Percentiles rank a stretch among this genome's conserved stretches.
phyloP scores from a whole-genome alignment of 192 early-diverging fungal genomes.

The Kickxella alabastrina region DNA sequence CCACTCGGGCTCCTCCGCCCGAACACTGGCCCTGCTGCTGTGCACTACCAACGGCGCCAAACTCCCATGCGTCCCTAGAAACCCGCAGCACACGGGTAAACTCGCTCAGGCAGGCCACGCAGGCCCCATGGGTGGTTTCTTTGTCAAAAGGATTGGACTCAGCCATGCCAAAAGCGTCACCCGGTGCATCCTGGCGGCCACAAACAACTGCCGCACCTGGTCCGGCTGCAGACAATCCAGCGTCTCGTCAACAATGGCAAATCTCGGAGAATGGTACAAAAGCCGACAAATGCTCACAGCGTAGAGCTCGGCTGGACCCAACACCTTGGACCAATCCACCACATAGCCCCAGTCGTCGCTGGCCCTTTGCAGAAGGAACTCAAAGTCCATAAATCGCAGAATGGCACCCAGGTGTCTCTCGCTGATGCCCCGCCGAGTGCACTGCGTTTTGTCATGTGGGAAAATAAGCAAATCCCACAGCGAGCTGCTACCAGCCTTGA shows the following conservation, averaged over 20 bases:
- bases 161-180: conserved; percentile 27
- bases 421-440: conserved; percentile 22
- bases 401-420: conserved; percentile 34
- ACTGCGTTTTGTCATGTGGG: conserved; percentile 42
- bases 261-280: conserved; percentile 32
- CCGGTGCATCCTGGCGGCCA: conserved; percentile 22
- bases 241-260: conserved; percentile 29
- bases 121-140: neutral
- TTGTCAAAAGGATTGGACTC: conserved; percentile 21
- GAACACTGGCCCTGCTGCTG: conserved; percentile 19
- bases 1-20: conserved; percentile 11
- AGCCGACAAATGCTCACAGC: conserved; percentile 30
- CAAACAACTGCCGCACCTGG: conserved; percentile 25
- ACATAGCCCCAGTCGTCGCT: conserved; percentile 37
- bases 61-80: conserved; percentile 13
- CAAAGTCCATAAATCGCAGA: conserved; percentile 29
- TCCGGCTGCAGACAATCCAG: conserved; percentile 10
- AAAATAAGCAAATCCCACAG: conserved; percentile 46
- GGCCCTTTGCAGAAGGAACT: conserved; percentile 19
- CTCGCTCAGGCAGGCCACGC: neutral
- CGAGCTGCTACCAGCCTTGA: conserved; percentile 30
- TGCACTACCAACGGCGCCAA: conserved; percentile 27
- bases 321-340: conserved; percentile 36
- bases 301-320: conserved; percentile 22
- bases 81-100: conserved; percentile 35